Base-by-base conservation (phyloP, 805 yeast genomes). In the Kodamaea leandrae region DNA sequence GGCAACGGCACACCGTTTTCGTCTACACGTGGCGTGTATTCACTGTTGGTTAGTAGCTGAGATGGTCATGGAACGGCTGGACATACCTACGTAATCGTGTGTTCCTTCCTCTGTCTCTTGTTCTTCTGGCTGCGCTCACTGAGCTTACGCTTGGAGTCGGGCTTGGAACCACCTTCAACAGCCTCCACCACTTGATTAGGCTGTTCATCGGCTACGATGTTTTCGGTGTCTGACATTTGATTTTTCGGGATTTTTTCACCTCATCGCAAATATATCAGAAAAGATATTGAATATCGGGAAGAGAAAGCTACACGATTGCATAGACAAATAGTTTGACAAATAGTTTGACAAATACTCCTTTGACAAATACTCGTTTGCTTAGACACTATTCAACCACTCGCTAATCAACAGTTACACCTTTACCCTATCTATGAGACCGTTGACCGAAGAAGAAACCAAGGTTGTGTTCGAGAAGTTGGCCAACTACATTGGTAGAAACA, bases 401-500 rank as follows among this genome's bases (percentile, higher is more conserved):
- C n/a, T n/a, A n/a, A n/a, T n/a, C n/a, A n/a, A n/a, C n/a, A n/a
- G n/a, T n/a, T n/a, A n/a, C n/a, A n/a, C n/a, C n/a, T n/a, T n/a
- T n/a, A n/a, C n/a, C n/a, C 17, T 9, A 8, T 17, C 33, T 17
- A 91, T 91, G 99, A 84, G 99, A 74, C 87, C 89, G 37, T 76
- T 91, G 51, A 91, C 98, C 50, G 99, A 91, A 61, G 96, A 89
- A 63, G 99, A 93, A 62, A 91, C 99, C 32, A 88, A 86, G 62
- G 91, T 84, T 13, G 96, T 93, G 30, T 91, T 93, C 62, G 98
- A 93, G 60, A 93, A 93, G 66, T 77, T 93, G 43, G 97, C 98
- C 46, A 91, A 85, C 63, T 93, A 93, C 58, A 86, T 93, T 51
- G 99, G 99, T n/a, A 77, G 96, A 62, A 93, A 91, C 64, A 91